Conservation (phyloP, 2,329 filamentous ascomycete genomes). For the Aspergillus neotritici region DNA sequence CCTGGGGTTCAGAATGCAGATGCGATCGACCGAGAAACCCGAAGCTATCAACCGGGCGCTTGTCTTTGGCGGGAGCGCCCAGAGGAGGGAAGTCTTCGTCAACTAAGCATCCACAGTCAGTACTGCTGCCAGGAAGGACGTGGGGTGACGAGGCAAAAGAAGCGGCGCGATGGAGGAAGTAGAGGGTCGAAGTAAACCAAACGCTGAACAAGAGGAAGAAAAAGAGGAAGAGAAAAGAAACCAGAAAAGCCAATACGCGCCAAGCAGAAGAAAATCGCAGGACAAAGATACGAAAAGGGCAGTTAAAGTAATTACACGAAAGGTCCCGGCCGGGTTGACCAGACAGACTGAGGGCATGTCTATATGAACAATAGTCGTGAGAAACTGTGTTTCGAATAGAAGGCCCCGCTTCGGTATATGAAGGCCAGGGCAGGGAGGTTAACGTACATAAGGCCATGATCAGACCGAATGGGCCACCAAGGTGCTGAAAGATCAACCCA, state of each 20-base stretch:
- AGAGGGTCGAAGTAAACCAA: not conserved
- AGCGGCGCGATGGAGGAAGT: not conserved
- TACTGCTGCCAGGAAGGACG: conserved; percentile 8
- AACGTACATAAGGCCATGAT: conserved; percentile 46
- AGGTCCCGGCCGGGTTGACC: conserved; percentile 17
- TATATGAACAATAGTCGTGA: conserved; percentile 42
- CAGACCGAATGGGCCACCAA: conserved; percentile 30
- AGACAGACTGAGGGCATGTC: conserved; percentile 29
- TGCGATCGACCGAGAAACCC: conserved; percentile 33
- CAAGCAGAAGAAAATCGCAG: conserved; percentile 15
- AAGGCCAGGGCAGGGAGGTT: conserved; percentile 44
- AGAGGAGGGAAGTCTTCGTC: conserved; percentile 46
- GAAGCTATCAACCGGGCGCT: conserved; percentile 29
- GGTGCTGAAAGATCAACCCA: conserved; percentile 33
- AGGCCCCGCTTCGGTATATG: conserved; percentile 34
- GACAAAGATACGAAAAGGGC: conserved; percentile 25
- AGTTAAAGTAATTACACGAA: conserved; percentile 33
- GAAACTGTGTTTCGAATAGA: conserved; percentile 42
- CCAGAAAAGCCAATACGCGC: conserved; percentile 15
- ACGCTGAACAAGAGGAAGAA: not conserved
- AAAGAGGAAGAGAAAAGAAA: conserved; percentile 11
- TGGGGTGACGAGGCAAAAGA: not conserved
- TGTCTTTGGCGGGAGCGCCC: conserved; percentile 34
- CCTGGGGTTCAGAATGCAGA: conserved; percentile 26
- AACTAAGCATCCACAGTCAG: conserved; percentile 33